A percentile compares a stretch with the other conserved stretches of the same genome.
phyloP scores from a whole-genome alignment of 768 basidiomycete genomes.

The Boletus sensibilis region DNA sequence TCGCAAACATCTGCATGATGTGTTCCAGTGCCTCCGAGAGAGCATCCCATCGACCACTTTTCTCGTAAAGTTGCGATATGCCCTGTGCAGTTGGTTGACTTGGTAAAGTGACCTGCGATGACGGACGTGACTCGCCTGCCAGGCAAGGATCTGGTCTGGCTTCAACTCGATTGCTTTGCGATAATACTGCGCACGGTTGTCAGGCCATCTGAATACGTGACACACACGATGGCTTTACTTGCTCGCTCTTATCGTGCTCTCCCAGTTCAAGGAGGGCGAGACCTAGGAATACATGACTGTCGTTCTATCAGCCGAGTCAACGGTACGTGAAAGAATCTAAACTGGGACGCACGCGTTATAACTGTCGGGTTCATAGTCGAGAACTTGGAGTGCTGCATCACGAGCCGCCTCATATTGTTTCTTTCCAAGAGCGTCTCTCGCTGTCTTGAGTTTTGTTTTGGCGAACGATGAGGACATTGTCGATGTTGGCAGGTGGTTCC shows the following conservation, averaged over 20 bases:
- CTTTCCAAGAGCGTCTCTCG: slow-evolving; percentile 70
- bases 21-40: slow-evolving; percentile 52
- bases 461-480: slow-evolving; percentile 42
- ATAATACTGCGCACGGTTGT: slow-evolving; percentile 60
- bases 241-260: slow-evolving; percentile 72
- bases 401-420: slow-evolving; percentile 73
- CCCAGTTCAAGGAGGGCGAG: slow-evolving; percentile 76
- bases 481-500: not conserved
- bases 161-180: slow-evolving; percentile 70
- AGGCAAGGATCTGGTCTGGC: slow-evolving; percentile 71
- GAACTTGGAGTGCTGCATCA: slow-evolving; percentile 60
- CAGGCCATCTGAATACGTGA: slow-evolving; percentile 10
- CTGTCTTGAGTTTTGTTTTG: slow-evolving; percentile 75
- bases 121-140: slow-evolving; percentile 60
- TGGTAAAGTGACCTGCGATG: slow-evolving; percentile 7
- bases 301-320: slow-evolving; percentile 1
- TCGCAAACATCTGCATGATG: slow-evolving; percentile 56
- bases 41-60: slow-evolving; percentile 54
- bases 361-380: slow-evolving; percentile 77
- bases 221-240: slow-evolving; percentile 53
- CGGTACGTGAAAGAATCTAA: not conserved
- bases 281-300: slow-evolving; percentile 83
- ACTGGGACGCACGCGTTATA: slow-evolving; percentile 77
- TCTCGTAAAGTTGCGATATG: slow-evolving; percentile 69
- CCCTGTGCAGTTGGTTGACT: slow-evolving; percentile 47